A percentile compares a stretch with the other conserved stretches of the same genome.
phyloP scores from a whole-genome alignment of 2,329 filamentous ascomycete species.

The Colletotrichum tabaci region DNA sequence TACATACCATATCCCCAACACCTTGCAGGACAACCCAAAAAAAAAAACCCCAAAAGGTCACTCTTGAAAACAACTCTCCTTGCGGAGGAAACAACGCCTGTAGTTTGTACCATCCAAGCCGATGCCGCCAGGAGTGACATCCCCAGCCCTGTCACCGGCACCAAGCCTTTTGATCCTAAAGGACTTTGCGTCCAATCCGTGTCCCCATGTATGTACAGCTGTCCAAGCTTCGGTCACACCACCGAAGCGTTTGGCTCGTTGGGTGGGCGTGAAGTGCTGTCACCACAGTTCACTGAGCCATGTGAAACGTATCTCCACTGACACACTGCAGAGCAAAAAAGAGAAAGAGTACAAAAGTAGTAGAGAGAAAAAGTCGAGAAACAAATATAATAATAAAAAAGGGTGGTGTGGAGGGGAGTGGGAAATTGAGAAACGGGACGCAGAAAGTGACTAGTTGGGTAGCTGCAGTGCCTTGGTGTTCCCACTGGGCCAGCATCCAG shows the following conservation, averaged over 20 bases:
- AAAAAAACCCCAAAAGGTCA: neutral
- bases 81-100: slow-evolving; percentile 34
- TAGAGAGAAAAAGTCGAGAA: neutral
- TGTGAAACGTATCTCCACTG: slow-evolving; percentile 37
- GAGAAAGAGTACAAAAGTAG: slow-evolving; percentile 1
- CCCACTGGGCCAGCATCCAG: slow-evolving; percentile 24
- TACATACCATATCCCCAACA: slow-evolving; percentile 32
- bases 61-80: slow-evolving; percentile 21
- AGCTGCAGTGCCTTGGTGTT: slow-evolving; percentile 6
- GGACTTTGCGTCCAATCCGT: slow-evolving; percentile 35
- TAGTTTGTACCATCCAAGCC: slow-evolving; percentile 24
- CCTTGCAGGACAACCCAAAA: slow-evolving; percentile 5
- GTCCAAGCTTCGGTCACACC: slow-evolving; percentile 26
- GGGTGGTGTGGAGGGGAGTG: too few relatives aligned
- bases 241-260: slow-evolving; percentile 30
- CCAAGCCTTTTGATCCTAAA: slow-evolving; percentile 18
- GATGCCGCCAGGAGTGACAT: slow-evolving; percentile 9
- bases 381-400: neutral
- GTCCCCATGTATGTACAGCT: slow-evolving; percentile 36
- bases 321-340: slow-evolving; percentile 14
- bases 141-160: slow-evolving; percentile 11
- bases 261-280: slow-evolving; percentile 36
- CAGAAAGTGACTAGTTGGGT: slow-evolving; percentile 5
- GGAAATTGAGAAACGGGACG: slow-evolving; percentile 2
- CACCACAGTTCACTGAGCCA: slow-evolving; percentile 37